Conservation (phyloP, 2,329 filamentous ascomycete genomes). For the Colletotrichum somersetense region DNA sequence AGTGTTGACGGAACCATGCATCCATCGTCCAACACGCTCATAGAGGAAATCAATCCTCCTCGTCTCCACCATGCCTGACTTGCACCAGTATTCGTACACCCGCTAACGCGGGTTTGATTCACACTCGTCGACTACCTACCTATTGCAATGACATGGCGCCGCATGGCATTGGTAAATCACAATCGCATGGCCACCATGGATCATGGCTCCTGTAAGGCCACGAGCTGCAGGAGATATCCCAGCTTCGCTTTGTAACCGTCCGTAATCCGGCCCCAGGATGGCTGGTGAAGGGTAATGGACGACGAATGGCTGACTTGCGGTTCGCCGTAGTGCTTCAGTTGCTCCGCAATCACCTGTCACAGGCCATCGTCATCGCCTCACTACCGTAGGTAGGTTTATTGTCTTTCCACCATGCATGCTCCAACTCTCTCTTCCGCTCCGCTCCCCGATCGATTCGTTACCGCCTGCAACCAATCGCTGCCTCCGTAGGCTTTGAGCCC, state of each 20-base stretch:
- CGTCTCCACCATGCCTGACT: not conserved
- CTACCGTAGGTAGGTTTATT: not conserved
- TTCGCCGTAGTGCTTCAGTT: conserved; percentile 14
- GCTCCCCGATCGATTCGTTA: conserved; percentile 5
- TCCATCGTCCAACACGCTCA: conserved; percentile 5
- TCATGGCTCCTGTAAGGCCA: conserved; percentile 26
- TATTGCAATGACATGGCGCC: conserved; percentile 22
- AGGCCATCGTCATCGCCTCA: not conserved
- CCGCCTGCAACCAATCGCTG: conserved; percentile 3
- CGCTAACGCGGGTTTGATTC: not conserved
- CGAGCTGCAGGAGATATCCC: conserved; percentile 30
- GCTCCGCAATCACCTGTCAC: conserved; percentile 8
- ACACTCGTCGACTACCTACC: not conserved
- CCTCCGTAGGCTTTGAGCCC: not conserved
- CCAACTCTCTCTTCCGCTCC: conserved; percentile 1
- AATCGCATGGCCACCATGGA: conserved; percentile 36
- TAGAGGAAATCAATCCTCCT: not conserved
- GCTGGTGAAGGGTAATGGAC: conserved; percentile 9
- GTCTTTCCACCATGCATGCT: not conserved
- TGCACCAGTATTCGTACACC: not conserved
- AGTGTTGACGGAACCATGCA: not conserved
- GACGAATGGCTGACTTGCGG: conserved; percentile 30
- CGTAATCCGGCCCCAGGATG: conserved; percentile 22
- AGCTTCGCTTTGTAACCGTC: conserved; percentile 20
- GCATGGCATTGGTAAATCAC: conserved; percentile 14